These are phyloP conservation scores for Nicotiana noctiflora DNA, from an alignment of 257 asterid genomes.

Conservation along the genomic window DNA sequence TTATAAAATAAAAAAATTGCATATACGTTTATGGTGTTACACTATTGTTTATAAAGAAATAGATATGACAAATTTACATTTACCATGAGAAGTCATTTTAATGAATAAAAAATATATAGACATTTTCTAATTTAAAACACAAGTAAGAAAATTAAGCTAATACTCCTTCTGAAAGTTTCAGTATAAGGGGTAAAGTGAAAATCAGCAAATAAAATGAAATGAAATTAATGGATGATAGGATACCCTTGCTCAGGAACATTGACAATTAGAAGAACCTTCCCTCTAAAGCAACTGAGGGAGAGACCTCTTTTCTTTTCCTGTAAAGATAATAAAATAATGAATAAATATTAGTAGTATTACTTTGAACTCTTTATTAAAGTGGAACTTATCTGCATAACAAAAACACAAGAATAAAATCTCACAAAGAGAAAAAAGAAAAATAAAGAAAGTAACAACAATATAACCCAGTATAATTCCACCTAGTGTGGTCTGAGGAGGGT, in stretches of 20 bases:
- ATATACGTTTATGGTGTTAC: no score
- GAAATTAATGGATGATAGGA: background rate
- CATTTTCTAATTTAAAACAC: background rate
- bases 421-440: background rate
- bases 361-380: background rate
- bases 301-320: background rate
- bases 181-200: background rate
- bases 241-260: slow-evolving; percentile 6
- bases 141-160: background rate
- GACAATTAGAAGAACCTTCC: background rate
- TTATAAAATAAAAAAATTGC: no score
- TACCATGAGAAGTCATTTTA: background rate
- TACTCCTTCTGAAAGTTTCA: no score
- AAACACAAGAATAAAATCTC: background rate
- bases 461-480: no score
- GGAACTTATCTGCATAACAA: background rate
- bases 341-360: background rate
- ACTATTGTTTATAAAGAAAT: background rate
- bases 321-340: background rate
- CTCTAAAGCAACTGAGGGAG: background rate
- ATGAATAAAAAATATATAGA: background rate
- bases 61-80: background rate
- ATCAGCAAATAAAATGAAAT: background rate
- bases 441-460: no score
- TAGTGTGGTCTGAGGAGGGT: no score